A percentile compares a stretch with the other conserved stretches of the same genome.
phyloP scores from a whole-genome alignment of 2,329 filamentous ascomycete species.

The Colletotrichum navitas region DNA sequence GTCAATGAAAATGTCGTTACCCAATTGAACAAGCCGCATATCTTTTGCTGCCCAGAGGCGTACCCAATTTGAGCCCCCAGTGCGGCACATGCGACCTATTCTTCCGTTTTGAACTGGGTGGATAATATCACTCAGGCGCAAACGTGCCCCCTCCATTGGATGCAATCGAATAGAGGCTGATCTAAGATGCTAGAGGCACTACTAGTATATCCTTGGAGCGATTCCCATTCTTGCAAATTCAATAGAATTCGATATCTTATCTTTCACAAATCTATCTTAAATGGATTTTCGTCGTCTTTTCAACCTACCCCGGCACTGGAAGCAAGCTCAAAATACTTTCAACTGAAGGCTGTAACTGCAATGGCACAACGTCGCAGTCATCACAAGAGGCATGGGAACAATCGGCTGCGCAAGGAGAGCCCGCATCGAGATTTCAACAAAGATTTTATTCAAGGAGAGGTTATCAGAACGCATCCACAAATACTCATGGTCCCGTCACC shows the following conservation, averaged over 20 bases:
- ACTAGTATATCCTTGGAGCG: not conserved
- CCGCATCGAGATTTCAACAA: not conserved
- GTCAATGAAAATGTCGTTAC: not conserved
- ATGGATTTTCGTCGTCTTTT: too few relatives aligned
- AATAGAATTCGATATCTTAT: not conserved
- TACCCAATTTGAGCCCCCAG: constrained; percentile 5
- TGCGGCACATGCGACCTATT: not conserved
- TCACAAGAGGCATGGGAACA: not conserved
- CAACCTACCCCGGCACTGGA: too few relatives aligned
- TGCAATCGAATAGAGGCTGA: not conserved
- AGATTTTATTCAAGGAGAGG: not conserved
- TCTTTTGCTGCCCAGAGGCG: constrained; percentile 7
- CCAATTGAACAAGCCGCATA: not conserved
- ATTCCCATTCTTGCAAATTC: not conserved
- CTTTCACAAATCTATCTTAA: not conserved
- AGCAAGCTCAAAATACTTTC: not conserved
- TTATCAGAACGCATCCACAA: not conserved
- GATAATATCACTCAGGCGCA: not conserved
- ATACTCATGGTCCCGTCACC: not conserved
- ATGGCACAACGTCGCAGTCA: constrained; percentile 8
- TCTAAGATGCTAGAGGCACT: not conserved
- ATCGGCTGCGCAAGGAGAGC: not conserved
- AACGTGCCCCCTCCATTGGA: not conserved
- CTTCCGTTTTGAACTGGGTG: not conserved
- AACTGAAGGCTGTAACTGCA: too few relatives aligned